phyloP scores from a whole-genome alignment of 83 land plant genomes.

The Picea abies region DNA sequence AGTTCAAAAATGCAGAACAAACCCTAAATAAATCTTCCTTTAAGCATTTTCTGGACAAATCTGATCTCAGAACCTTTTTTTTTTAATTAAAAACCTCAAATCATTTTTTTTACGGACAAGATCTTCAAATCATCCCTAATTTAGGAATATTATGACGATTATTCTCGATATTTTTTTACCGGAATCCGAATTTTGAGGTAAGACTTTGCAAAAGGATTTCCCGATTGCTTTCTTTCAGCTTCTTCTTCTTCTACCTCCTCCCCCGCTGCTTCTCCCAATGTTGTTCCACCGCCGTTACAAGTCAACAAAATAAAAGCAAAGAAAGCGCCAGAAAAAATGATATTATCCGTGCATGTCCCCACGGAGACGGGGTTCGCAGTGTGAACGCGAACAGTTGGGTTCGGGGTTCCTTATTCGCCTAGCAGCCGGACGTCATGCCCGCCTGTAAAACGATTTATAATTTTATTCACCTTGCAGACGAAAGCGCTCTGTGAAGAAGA shows the following conservation, averaged over 20 bases:
- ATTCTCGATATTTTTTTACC: background rate
- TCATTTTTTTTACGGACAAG: background rate
- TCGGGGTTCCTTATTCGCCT: too few species aligned
- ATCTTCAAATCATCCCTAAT: background rate
- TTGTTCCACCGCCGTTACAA: background rate
- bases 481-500: background rate
- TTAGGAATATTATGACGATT: background rate
- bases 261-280: background rate
- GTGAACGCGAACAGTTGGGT: too few species aligned
- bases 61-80: background rate
- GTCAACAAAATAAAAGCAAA: background rate
- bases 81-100: background rate
- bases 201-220: background rate
- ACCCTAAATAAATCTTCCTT: too few species aligned
- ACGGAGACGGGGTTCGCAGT: too few species aligned
- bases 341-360: too few species aligned
- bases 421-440: too few species aligned
- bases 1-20: too few species aligned
- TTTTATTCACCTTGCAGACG: background rate
- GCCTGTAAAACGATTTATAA: too few species aligned
- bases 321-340: too few species aligned
- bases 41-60: background rate
- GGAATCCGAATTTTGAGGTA: background rate
- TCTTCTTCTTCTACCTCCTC: background rate
- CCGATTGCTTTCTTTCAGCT: slow-evolving; percentile 13